A percentile compares a stretch with the other conserved stretches of the same genome.
Conservation (phyloP, 192 early-diverging fungal genomes). For the Umbelopsis vinacea region DNA sequence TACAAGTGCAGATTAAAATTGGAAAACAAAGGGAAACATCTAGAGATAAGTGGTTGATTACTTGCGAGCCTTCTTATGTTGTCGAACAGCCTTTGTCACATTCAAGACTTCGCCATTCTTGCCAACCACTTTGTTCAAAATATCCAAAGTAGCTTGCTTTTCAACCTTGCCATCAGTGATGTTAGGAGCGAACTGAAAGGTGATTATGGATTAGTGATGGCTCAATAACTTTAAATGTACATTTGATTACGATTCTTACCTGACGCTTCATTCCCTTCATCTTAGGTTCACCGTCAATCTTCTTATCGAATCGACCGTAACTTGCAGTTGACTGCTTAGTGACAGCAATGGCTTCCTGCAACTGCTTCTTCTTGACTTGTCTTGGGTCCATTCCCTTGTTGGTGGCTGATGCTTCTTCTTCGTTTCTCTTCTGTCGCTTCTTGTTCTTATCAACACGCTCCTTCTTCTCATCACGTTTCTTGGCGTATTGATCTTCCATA, state of each 20-base stretch:
- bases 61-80: conserved; percentile 10
- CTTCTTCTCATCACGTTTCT: conserved; percentile 82
- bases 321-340: conserved; percentile 88
- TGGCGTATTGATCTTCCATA: conserved; percentile 86
- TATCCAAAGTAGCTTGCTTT: conserved; percentile 70
- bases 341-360: conserved; percentile 73
- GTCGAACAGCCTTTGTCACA: conserved; percentile 51
- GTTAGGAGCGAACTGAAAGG: conserved; percentile 62
- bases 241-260: conserved; percentile 20
- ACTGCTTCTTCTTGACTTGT: conserved; percentile 70
- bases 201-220: neutral
- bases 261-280: conserved; percentile 79
- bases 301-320: conserved; percentile 89
- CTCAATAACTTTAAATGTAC: neutral
- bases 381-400: conserved; percentile 61
- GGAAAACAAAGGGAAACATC: neutral
- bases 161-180: conserved; percentile 66
- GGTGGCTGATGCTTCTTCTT: conserved; percentile 73
- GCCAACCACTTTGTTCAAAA: conserved; percentile 70
- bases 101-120: conserved; percentile 54
- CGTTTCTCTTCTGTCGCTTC: conserved; percentile 84
- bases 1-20: conserved; percentile 18
- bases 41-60: conserved; percentile 7
- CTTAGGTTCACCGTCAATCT: conserved; percentile 80
- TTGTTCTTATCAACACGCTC: conserved; percentile 88